These are phyloP conservation scores for Ogataea haglerorum DNA, from an alignment of 805 yeast genomes.

Conservation along the genomic window DNA sequence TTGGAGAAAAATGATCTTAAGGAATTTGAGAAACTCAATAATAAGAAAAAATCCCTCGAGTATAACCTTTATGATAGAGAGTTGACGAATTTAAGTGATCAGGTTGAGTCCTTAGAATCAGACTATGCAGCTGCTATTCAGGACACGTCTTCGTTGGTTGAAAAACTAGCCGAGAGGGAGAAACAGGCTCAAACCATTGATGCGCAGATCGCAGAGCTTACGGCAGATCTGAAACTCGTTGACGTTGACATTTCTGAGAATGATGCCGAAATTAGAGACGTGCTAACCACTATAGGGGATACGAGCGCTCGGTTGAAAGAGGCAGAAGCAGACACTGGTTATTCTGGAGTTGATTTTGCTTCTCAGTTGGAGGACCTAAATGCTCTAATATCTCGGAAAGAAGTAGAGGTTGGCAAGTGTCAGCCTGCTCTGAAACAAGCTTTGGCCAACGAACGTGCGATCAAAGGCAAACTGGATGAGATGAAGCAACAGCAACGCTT, in stretches of 20 bases:
- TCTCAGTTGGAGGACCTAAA: constrained; percentile 22
- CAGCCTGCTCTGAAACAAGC: constrained; percentile 42
- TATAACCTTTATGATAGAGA: constrained; percentile 78
- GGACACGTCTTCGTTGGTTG: constrained; percentile 51
- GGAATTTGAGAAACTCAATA: constrained; percentile 64
- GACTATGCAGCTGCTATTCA: constrained; percentile 50
- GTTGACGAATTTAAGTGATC: constrained; percentile 53
- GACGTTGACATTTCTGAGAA: constrained; percentile 56
- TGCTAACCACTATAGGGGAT: constrained; percentile 46
- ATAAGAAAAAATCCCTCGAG: constrained; percentile 65
- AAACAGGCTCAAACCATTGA: constrained; percentile 42
- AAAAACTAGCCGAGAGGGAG: constrained; percentile 62
- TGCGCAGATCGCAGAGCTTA: constrained; percentile 43
- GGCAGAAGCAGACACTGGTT: constrained; percentile 35
- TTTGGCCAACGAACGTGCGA: constrained; percentile 37
- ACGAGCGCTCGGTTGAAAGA: constrained; percentile 46
- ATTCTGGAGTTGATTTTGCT: constrained; percentile 23
- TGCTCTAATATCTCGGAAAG: constrained; percentile 35
- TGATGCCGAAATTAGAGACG: constrained; percentile 46
- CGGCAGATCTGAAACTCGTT: constrained; percentile 46
- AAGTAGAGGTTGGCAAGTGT: constrained; percentile 34
- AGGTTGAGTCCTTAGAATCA: constrained; percentile 58
- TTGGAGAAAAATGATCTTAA: constrained; percentile 75
- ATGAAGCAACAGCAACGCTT: constrained; percentile 51
- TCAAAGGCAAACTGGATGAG: constrained; percentile 40